Conservation (phyloP, 2,329 filamentous ascomycete species). For the Colletotrichum echinochloae region DNA sequence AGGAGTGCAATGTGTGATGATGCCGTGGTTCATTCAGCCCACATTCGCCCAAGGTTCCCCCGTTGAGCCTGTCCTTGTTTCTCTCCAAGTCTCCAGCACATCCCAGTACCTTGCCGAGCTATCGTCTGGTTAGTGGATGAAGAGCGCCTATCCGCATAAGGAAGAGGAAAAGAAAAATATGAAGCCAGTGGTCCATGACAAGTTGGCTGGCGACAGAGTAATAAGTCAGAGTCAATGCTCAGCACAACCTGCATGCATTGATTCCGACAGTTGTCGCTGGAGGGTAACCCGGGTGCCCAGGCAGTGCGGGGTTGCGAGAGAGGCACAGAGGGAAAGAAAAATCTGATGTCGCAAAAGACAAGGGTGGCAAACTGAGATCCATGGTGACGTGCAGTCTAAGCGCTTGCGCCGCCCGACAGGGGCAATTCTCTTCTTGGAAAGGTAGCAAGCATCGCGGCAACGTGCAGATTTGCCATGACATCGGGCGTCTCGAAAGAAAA, state of each 20-base stretch:
- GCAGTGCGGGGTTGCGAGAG: conserved; percentile 29
- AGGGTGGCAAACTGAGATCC: conserved; percentile 31
- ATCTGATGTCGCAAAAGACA: conserved; percentile 25
- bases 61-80: conserved; percentile 32
- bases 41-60: conserved; percentile 26
- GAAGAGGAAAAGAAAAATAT: neutral
- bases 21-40: conserved; percentile 32
- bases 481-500: conserved; percentile 7
- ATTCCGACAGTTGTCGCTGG: conserved; percentile 32
- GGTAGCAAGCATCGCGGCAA: conserved; percentile 32
- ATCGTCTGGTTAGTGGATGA: neutral
- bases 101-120: neutral
- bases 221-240: neutral
- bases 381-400: conserved; percentile 40
- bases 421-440: conserved; percentile 16
- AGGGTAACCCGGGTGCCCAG: neutral
- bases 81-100: neutral
- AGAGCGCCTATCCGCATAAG: neutral
- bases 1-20: conserved; percentile 3
- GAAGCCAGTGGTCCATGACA: neutral
- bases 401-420: conserved; percentile 32
- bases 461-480: conserved; percentile 33
- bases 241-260: conserved; percentile 22
- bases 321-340: conserved; percentile 13
- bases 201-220: conserved; percentile 4